Evolutionary conservation across 345 rosid genomes (phyloP).

Genomic region (Hypericum perforatum): DNA sequence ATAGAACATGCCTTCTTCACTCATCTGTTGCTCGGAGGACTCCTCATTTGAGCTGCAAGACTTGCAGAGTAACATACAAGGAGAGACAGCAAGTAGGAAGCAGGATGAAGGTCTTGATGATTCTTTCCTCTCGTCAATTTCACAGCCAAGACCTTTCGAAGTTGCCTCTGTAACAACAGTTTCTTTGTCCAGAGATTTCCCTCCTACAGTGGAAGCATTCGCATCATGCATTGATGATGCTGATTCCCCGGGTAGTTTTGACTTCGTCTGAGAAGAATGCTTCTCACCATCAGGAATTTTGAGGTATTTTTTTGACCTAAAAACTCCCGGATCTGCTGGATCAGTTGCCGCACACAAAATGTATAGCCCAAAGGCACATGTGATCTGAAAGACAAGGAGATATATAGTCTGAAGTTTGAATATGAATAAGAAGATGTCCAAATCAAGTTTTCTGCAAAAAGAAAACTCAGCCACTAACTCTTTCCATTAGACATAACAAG

Average conservation of each 20-base stretch:
- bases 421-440: neutral
- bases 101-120: constrained; percentile 33
- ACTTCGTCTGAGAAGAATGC: constrained; percentile 28
- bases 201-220: constrained; percentile 35
- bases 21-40: constrained; percentile 57
- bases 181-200: constrained; percentile 40
- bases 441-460: neutral
- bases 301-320: constrained; percentile 69
- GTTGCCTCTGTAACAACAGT: constrained; percentile 21
- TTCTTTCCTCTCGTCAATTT: constrained; percentile 25
- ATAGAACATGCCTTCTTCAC: constrained; percentile 96
- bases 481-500: too few relatives aligned
- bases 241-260: constrained; percentile 61
- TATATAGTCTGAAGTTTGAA: constrained; percentile 5
- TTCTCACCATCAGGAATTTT: constrained; percentile 45
- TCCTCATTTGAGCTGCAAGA: constrained; percentile 42
- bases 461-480: too few relatives aligned
- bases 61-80: constrained; percentile 61
- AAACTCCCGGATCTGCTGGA: constrained; percentile 80
- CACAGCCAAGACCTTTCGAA: constrained; percentile 22
- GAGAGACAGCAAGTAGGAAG: constrained; percentile 36
- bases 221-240: constrained; percentile 39
- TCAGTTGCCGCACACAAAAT: constrained; percentile 88
- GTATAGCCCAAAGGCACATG: constrained; percentile 62
- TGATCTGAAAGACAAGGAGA: constrained; percentile 35